These are phyloP conservation scores for Aureobasidium vineae DNA, from an alignment of 2,329 filamentous ascomycete species.

Conservation along the genomic window DNA sequence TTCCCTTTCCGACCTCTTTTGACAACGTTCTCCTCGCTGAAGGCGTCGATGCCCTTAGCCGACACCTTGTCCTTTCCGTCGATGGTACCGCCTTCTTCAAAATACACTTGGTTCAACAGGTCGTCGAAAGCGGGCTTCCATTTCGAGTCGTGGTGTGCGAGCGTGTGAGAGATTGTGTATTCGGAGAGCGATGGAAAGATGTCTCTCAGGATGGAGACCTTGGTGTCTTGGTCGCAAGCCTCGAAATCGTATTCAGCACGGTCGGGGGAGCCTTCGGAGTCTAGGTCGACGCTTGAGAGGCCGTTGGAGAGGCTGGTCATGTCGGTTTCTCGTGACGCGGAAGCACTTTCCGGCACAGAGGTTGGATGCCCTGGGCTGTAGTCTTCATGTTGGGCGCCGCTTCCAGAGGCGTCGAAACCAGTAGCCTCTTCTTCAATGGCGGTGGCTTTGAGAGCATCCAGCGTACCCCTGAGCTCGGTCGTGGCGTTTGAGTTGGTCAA, in stretches of 20 bases:
- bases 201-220: slow-evolving; percentile 60
- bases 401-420: slow-evolving; percentile 75
- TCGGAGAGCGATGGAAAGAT: slow-evolving; percentile 69
- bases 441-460: slow-evolving; percentile 64
- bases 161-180: slow-evolving; percentile 63
- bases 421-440: slow-evolving; percentile 64
- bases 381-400: slow-evolving; percentile 49
- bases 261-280: slow-evolving; percentile 32
- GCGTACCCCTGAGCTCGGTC: slow-evolving; percentile 54
- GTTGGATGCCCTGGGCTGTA: slow-evolving; percentile 36
- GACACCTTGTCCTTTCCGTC: slow-evolving; percentile 46
- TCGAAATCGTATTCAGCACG: slow-evolving; percentile 38
- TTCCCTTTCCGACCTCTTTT: slow-evolving; percentile 48
- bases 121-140: slow-evolving; percentile 72
- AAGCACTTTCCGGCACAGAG: slow-evolving; percentile 41
- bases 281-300: slow-evolving; percentile 41
- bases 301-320: slow-evolving; percentile 51
- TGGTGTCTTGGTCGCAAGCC: slow-evolving; percentile 57
- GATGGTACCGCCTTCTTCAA: slow-evolving; percentile 63
- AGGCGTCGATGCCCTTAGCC: slow-evolving; percentile 77
- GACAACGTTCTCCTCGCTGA: slow-evolving; percentile 59
- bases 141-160: slow-evolving; percentile 67
- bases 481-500: slow-evolving; percentile 55
- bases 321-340: slow-evolving; percentile 51
- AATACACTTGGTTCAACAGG: slow-evolving; percentile 73